Conservation (phyloP, 208 protist species). For the Porcisia deanei region DNA sequence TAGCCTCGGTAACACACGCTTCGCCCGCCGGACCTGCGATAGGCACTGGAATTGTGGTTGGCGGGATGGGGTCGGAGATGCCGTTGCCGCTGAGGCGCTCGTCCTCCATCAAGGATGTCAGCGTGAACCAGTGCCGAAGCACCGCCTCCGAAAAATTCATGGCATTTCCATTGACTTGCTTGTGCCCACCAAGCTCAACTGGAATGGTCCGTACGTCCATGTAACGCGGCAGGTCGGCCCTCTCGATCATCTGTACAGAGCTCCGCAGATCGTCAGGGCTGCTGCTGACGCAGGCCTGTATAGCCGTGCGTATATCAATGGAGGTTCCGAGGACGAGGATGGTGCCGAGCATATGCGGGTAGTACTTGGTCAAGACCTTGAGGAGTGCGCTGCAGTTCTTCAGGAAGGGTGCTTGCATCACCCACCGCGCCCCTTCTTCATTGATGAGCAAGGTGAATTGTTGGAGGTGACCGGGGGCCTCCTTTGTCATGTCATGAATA, state of each 20-base stretch:
- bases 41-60: neutral
- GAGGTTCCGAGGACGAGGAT: conserved; percentile 58
- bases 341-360: conserved; percentile 59
- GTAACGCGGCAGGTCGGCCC: conserved; percentile 46
- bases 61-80: conserved; percentile 1
- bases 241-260: conserved; percentile 59
- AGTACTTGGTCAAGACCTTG: conserved; percentile 73
- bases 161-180: conserved; percentile 17
- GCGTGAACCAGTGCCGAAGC: conserved; percentile 72
- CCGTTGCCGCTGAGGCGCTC: conserved; percentile 26
- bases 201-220: conserved; percentile 49
- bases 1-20: neutral
- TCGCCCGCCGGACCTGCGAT: neutral
- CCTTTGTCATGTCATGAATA: conserved; percentile 14
- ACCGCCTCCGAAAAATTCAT: conserved; percentile 65
- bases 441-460: conserved; percentile 73
- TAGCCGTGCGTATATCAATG: conserved; percentile 47
- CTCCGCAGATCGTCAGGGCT: conserved; percentile 31
- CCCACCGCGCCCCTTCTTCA: conserved; percentile 49
- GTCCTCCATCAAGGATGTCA: conserved; percentile 47
- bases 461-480: conserved; percentile 29
- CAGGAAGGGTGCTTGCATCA: conserved; percentile 38
- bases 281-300: conserved; percentile 45
- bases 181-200: conserved; percentile 48
- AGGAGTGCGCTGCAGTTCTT: conserved; percentile 36